Evolutionary conservation across 345 rosid genomes (phyloP), one percentile per base, ranked within the genome.

Genomic region (Gossypium anomalum): DNA sequence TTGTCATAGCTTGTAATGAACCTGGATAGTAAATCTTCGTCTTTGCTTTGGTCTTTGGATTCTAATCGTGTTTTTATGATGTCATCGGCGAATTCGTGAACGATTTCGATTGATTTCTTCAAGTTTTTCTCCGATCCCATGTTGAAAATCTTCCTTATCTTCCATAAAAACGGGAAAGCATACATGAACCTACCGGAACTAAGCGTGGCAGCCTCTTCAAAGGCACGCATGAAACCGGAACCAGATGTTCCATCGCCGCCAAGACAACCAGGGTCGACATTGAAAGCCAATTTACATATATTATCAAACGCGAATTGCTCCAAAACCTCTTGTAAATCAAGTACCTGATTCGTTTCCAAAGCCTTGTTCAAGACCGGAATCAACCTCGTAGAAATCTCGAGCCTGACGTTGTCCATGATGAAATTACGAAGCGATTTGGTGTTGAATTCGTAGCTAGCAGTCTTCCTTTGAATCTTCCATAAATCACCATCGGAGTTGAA

Each of bases 81-180:
- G 67, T 48, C 13, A 25, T 70, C 85, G 53, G 71, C 86, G 71
- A 64, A 82, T 75, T 19, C 82, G 58, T 63, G 86, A 55, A 68
- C 81, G 9, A 70, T 78, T 14, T n/a, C 20, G 61, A 58, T 80
- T 3, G 85, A 78, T 7, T 79, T 74, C 59, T 68, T 81, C 17
- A 87, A 82, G 19, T 71, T 74, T 22, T 64, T 75, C 67, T 85
- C 90, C 2, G 83, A 79, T 25, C 87, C 86, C 3, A 82, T n/a
- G 27, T 71, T 57, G 7, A 87, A 72, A 58, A 56, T 14, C 70
- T 49, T 75, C 1, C 27, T 52, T n/a, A 78, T 0, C 53, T 73
- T 78, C 68, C 73, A 69, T 2, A 72, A 4, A 7, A 25, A 3
- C 0, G 68, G 83, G 57, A 69, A 9, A 7, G 56, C 74, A 55